Conservation (phyloP, 208 protist species). For the Phytomonas sp. region DNA sequence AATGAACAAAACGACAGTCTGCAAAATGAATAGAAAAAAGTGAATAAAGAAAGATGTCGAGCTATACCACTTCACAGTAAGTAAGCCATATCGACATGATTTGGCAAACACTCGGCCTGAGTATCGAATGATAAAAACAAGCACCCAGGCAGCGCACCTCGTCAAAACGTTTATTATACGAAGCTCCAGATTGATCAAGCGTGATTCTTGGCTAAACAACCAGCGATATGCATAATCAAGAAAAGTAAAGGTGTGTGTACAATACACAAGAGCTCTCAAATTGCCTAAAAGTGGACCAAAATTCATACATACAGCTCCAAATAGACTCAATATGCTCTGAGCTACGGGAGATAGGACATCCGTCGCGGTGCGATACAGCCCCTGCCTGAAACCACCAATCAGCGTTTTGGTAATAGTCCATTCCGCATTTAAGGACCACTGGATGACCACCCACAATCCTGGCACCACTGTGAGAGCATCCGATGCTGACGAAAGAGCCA, state of each 20-base stretch:
- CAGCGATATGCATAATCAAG: not conserved
- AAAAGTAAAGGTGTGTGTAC: not conserved
- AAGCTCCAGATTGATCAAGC: not conserved
- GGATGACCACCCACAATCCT: conserved; percentile 35
- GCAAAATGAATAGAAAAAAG: conserved; percentile 39
- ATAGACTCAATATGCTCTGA: conserved; percentile 5
- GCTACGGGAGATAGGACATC: not conserved
- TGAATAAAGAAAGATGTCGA: conserved; percentile 58
- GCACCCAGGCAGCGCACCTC: not conserved
- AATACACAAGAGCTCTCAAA: not conserved
- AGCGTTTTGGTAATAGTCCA: conserved; percentile 20
- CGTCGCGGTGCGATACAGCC: not conserved
- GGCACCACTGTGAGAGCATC: conserved; percentile 60
- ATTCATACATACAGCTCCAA: not conserved
- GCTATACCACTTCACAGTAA: conserved; percentile 28
- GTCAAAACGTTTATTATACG: not conserved
- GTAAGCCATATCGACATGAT: not conserved
- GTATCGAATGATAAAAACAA: not conserved
- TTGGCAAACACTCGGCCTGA: not conserved
- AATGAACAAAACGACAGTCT: conserved; percentile 50
- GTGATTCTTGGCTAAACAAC: not conserved
- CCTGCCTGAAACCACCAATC: not conserved
- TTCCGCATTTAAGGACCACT: conserved; percentile 43
- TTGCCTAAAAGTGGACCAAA: not conserved
- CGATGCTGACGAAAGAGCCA: conserved; percentile 15